phyloP scores from a whole-genome alignment of 169 alveolate genomes.

The Plasmodium vivax region DNA sequence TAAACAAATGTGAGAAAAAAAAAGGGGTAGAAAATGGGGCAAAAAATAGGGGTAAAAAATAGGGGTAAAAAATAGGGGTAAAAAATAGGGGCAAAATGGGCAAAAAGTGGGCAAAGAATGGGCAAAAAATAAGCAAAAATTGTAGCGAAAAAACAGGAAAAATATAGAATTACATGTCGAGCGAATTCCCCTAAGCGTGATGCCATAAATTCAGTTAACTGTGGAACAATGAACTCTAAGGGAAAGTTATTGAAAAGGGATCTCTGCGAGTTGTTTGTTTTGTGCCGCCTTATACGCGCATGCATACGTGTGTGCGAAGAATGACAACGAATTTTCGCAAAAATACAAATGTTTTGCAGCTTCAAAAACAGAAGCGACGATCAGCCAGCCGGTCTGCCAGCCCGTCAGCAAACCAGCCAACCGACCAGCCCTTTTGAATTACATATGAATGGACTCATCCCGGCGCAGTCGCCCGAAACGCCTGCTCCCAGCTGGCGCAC shows the following conservation, averaged over 20 bases:
- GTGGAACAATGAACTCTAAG: background rate
- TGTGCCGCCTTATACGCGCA: background rate
- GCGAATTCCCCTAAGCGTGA: background rate
- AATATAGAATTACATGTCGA: background rate
- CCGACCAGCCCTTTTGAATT: background rate
- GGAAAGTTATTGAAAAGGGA: background rate
- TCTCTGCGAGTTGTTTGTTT: background rate
- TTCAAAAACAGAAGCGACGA: background rate
- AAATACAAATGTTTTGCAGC: background rate
- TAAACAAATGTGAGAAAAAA: background rate
- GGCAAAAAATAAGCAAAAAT: too few species aligned
- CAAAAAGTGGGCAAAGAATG: background rate
- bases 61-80: background rate
- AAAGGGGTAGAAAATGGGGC: background rate
- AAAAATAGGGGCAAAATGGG: background rate
- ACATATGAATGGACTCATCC: background rate
- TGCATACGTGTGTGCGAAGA: background rate
- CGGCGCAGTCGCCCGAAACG: background rate
- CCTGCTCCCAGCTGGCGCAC: background rate
- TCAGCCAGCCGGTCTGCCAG: background rate
- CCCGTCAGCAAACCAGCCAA: background rate
- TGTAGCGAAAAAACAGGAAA: background rate
- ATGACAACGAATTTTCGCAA: background rate
- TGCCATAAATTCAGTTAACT: background rate
- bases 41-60: background rate